Percentiles rank a stretch among this genome's conserved stretches.
Conservation (phyloP, 768 basidiomycete species). For the Suillus sp. region DNA sequence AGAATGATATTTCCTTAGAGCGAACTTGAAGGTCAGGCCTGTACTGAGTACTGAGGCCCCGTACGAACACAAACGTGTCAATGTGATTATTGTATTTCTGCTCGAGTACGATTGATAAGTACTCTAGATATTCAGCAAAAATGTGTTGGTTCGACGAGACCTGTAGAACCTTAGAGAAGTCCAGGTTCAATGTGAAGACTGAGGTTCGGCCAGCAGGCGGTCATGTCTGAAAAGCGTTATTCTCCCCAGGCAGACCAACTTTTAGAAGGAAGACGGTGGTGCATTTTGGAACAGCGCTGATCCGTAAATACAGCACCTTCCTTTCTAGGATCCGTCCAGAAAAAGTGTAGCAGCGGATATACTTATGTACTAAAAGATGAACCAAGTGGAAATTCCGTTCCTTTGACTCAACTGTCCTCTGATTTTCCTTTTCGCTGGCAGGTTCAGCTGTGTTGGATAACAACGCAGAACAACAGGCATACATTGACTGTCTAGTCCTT, state of each 20-base stretch:
- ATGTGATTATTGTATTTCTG: not conserved
- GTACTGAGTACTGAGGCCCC: too few species aligned
- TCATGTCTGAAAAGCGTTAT: not conserved
- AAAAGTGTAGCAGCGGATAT: not conserved
- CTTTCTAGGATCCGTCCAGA: slow-evolving; percentile 9
- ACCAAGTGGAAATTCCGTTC: not conserved
- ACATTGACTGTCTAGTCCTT: not conserved
- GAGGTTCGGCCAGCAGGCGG: too few species aligned
- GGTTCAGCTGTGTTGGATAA: slow-evolving; percentile 4
- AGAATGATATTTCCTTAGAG: not conserved
- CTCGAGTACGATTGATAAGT: not conserved
- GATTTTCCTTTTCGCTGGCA: not conserved
- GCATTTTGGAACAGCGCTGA: not conserved
- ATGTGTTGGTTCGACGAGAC: not conserved
- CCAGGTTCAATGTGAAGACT: too few species aligned
- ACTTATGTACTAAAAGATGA: not conserved
- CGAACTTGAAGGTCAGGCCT: not conserved
- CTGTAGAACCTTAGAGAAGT: not conserved
- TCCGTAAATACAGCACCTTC: slow-evolving; percentile 13
- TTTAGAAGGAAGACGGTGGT: not conserved
- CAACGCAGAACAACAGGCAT: slow-evolving; percentile 4
- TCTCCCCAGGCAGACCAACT: not conserved
- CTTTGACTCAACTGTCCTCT: not conserved
- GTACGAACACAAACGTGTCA: not conserved
- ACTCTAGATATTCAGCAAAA: not conserved